phyloP scores from a whole-genome alignment of 1,139 yeast genomes.

The Zygotorulaspora mrakii region DNA sequence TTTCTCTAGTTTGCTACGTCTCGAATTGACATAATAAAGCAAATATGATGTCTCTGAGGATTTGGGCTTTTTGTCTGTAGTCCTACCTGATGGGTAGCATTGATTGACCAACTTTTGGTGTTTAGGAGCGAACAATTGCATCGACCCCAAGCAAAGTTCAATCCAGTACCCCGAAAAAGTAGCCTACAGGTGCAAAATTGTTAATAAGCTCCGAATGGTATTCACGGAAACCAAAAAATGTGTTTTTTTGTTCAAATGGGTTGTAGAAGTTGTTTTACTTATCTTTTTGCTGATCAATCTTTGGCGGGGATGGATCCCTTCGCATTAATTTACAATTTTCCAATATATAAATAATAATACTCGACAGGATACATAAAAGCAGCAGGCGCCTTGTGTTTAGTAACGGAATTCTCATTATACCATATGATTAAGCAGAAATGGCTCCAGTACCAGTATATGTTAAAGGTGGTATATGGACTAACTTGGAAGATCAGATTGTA shows the following conservation, averaged over 20 bases:
- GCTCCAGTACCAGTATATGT: slow-evolving; percentile 64
- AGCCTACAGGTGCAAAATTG: not conserved
- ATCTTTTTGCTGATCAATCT: too few species aligned
- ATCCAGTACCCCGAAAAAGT: not conserved
- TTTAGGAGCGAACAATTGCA: slow-evolving; percentile 56
- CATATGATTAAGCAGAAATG: slow-evolving; percentile 14
- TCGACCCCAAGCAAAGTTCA: slow-evolving; percentile 1
- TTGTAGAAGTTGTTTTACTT: too few species aligned
- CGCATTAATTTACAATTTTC: too few species aligned
- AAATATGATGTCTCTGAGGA: slow-evolving; percentile 86
- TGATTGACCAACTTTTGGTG: slow-evolving; percentile 86
- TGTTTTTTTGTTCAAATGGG: too few species aligned
- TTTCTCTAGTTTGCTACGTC: slow-evolving; percentile 83
- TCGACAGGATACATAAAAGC: too few species aligned
- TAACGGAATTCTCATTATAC: too few species aligned
- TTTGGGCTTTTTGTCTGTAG: slow-evolving; percentile 82
- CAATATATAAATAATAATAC: too few species aligned
- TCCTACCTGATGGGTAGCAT: slow-evolving; percentile 90
- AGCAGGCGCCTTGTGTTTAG: too few species aligned
- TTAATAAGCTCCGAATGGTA: not conserved
- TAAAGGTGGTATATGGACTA: slow-evolving; percentile 89
- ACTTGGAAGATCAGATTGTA: slow-evolving; percentile 83
- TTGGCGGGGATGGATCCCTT: too few species aligned
- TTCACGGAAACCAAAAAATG: not conserved
- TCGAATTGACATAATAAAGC: slow-evolving; percentile 85